Percentiles rank a stretch among this genome's conserved stretches.
phyloP scores from a whole-genome alignment of 345 rosid genomes.

The Euphorbia peplus region DNA sequence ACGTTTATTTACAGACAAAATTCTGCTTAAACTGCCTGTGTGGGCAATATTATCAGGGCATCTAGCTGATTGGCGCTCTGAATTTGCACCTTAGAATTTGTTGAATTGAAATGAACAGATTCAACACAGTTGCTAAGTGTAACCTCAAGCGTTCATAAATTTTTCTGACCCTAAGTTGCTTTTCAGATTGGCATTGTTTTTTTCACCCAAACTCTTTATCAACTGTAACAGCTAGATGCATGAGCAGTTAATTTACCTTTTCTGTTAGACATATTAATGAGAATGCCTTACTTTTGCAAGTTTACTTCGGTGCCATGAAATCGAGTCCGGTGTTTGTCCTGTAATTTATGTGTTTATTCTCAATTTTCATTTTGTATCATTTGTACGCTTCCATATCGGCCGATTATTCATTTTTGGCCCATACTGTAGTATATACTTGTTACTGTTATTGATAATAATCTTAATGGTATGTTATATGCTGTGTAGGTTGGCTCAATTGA shows the following conservation, averaged over 20 bases:
- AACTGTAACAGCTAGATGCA: neutral
- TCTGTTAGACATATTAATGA: neutral
- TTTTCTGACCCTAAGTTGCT: neutral
- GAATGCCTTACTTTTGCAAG: neutral
- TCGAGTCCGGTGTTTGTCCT: neutral
- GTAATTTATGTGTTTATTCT: neutral
- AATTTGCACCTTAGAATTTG: neutral
- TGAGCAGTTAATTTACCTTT: neutral
- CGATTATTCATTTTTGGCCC: neutral
- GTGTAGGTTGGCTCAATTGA: conserved; percentile 95
- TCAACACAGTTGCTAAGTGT: neutral
- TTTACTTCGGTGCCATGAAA: neutral
- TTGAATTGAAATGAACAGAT: too few relatives aligned
- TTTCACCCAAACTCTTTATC: neutral
- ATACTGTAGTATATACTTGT: neutral
- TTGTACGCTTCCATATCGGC: neutral
- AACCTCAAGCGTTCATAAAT: neutral
- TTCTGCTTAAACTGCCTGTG: neutral
- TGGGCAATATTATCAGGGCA: neutral
- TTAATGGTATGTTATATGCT: conserved; percentile 8
- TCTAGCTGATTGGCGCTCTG: neutral
- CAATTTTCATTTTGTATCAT: neutral
- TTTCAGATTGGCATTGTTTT: neutral
- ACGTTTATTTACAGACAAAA: neutral
- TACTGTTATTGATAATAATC: neutral